Evolutionary conservation across 2,329 filamentous ascomycete species (phyloP).

Genomic region (Cytospora piceicola): DNA sequence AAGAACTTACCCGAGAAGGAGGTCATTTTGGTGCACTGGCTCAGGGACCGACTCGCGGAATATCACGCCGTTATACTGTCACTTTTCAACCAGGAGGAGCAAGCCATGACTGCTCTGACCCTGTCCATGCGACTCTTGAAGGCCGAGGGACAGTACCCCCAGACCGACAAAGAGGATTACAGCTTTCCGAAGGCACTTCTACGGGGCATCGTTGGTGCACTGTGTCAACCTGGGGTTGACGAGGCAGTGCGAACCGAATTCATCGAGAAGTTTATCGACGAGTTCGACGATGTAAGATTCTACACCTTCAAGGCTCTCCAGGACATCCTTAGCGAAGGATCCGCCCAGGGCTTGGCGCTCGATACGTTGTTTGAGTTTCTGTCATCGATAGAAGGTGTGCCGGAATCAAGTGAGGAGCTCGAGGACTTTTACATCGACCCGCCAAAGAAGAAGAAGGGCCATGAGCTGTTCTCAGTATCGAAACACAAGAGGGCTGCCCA

Average conservation of each 20-base stretch:
- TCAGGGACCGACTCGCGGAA: conserved; percentile 73
- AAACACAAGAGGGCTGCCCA: conserved; percentile 81
- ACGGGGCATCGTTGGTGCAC: conserved; percentile 61
- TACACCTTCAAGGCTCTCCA: conserved; percentile 74
- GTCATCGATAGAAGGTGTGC: conserved; percentile 70
- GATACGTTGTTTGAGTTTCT: conserved; percentile 66
- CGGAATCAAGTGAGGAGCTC: conserved; percentile 67
- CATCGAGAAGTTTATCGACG: conserved; percentile 74
- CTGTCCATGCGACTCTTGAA: conserved; percentile 84
- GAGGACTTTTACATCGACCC: conserved; percentile 67
- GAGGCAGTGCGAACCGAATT: conserved; percentile 72
- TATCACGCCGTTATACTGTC: conserved; percentile 67
- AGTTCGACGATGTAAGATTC: conserved; percentile 83
- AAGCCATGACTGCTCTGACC: conserved; percentile 74
- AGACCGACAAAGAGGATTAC: conserved; percentile 61
- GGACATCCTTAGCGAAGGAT: conserved; percentile 35
- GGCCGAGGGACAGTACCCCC: conserved; percentile 69
- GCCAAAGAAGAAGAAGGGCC: conserved; percentile 68
- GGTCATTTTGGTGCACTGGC: conserved; percentile 73
- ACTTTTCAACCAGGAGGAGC: conserved; percentile 62
- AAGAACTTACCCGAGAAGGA: conserved; percentile 74
- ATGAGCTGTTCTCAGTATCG: conserved; percentile 65
- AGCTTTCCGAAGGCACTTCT: conserved; percentile 73
- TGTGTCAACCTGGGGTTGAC: conserved; percentile 64
- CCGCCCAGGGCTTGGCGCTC: conserved; percentile 41